Evolutionary conservation across 306 rosid genomes (phyloP), one percentile per base, ranked within the genome.

Genomic region (Delonix regia): DNA sequence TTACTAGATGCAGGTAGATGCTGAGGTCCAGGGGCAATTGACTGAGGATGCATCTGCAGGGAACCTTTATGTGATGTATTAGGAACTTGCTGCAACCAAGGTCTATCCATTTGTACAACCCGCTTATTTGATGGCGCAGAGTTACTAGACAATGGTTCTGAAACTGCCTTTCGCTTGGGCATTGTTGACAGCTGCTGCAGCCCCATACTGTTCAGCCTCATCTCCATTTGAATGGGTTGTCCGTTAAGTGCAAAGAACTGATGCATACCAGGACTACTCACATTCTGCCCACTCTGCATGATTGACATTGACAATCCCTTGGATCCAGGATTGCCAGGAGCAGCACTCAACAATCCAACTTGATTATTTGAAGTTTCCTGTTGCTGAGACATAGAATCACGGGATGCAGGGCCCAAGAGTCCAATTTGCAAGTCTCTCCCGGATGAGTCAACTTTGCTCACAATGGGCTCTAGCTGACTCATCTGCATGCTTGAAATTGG

Each of bases 21-120:
- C 34, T 74, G 89, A 11, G 77, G 38, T 48, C 85, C 82, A 25
- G 90, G 87, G 64, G 82, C 65, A 77, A 49, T 83, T 25, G 85
- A 64, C 34, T 19, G 41, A 28, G 89, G 81, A 47, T 79, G 92
- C 79, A 78, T 53, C 66, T 87, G 94, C 42, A 38, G 51, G 55
- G 82, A 55, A 57, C 84, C 81, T 83, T 25, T 88, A 68, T 76
- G 83, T 38, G 87, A 62, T 42, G 83, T 65, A 74, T 79, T 79
- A 47, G 97, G 73, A 53, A 7, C 82, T 73, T 86, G 92, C 76
- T 85, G 98, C 87, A 87, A 74, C 99, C 98, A 90, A 71, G 98
- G 97, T 44, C 92, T 88, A 65, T 83, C 93, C 85, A 75, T 51
- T 52, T 82, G 83, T 44, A 87, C 89, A 57, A 72, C 78, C 64